Evolutionary conservation across 1,139 yeast species (phyloP).

Genomic region (Scheffersomyces insectosa): DNA sequence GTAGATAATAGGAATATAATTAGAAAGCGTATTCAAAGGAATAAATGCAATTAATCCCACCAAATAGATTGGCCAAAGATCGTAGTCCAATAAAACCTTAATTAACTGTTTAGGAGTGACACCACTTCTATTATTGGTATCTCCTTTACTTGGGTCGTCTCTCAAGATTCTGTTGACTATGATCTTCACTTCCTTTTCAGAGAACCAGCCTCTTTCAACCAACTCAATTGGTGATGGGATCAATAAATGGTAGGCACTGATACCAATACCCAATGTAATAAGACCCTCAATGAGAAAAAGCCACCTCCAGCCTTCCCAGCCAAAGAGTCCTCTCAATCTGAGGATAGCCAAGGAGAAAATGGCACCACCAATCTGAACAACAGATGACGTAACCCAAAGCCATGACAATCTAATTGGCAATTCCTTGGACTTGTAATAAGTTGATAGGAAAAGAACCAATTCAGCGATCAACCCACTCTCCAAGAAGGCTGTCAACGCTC

Average conservation of each 20-base stretch:
- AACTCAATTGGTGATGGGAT: conserved; percentile 21
- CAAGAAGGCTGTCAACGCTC: conserved; percentile 29
- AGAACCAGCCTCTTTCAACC: conserved; percentile 33
- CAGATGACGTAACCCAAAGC: conserved; percentile 19
- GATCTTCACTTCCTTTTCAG: conserved; percentile 17
- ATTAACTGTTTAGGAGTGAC: conserved; percentile 11
- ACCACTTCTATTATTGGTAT: conserved; percentile 17
- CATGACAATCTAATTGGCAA: conserved; percentile 25
- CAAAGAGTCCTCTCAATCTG: conserved; percentile 13
- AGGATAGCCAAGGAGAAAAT: conserved; percentile 15
- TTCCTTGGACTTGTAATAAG: conserved; percentile 29
- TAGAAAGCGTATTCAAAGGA: conserved; percentile 13
- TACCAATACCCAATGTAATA: conserved; percentile 13
- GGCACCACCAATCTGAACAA: conserved; percentile 15
- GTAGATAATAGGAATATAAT: conserved; percentile 16
- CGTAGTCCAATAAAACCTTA: conserved; percentile 16
- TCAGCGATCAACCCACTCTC: conserved; percentile 38
- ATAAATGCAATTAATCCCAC: conserved; percentile 17
- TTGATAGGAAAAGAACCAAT: conserved; percentile 26
- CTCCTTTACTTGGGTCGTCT: conserved; percentile 23
- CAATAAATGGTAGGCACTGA: conserved; percentile 12
- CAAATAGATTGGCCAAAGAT: conserved; percentile 18
- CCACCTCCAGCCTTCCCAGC: conserved; percentile 15
- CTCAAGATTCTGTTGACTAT: conserved; percentile 19
- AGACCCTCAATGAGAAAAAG: conserved; percentile 12